Percentiles rank a stretch among this genome's conserved stretches.
Evolutionary conservation across 805 yeast genomes (phyloP).

Genomic region (Nematodospora valgi): DNA sequence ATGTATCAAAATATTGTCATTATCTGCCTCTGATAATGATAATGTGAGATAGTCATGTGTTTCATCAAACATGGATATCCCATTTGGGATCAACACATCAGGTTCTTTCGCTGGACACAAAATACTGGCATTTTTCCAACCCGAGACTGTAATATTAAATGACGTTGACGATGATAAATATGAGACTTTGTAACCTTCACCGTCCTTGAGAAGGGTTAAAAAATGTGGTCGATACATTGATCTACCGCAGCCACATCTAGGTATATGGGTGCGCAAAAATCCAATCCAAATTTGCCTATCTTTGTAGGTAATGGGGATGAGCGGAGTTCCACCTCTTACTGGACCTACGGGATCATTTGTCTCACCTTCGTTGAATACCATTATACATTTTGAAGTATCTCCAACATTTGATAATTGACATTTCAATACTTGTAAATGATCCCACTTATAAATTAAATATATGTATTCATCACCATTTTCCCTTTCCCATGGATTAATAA

Average conservation of each 20-base stretch:
- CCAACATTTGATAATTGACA: constrained; percentile 18
- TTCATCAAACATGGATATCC: constrained; percentile 17
- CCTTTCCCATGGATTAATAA: constrained; percentile 24
- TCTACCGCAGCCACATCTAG: constrained; percentile 36
- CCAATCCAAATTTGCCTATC: constrained; percentile 35
- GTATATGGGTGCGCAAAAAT: constrained; percentile 36
- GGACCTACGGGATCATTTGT: constrained; percentile 24
- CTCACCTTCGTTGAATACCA: constrained; percentile 1
- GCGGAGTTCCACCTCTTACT: constrained; percentile 35
- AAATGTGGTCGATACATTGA: constrained; percentile 39
- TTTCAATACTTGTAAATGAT: constrained; percentile 22
- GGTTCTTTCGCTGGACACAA: constrained; percentile 24
- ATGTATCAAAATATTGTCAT: constrained; percentile 29
- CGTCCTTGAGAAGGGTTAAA: constrained; percentile 22
- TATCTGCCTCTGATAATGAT: constrained; percentile 34
- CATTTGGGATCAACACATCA: constrained; percentile 34
- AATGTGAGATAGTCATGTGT: constrained; percentile 27
- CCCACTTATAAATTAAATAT: constrained; percentile 33
- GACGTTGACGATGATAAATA: constrained; percentile 31
- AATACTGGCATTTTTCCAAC: constrained; percentile 21
- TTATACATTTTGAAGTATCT: constrained; percentile 4
- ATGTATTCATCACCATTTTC: constrained; percentile 22
- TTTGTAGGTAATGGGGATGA: constrained; percentile 21
- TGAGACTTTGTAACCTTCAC: constrained; percentile 18
- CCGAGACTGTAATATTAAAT: constrained; percentile 27